Conservation (phyloP, 2,329 filamentous ascomycete species). For the Penicillium freii region DNA sequence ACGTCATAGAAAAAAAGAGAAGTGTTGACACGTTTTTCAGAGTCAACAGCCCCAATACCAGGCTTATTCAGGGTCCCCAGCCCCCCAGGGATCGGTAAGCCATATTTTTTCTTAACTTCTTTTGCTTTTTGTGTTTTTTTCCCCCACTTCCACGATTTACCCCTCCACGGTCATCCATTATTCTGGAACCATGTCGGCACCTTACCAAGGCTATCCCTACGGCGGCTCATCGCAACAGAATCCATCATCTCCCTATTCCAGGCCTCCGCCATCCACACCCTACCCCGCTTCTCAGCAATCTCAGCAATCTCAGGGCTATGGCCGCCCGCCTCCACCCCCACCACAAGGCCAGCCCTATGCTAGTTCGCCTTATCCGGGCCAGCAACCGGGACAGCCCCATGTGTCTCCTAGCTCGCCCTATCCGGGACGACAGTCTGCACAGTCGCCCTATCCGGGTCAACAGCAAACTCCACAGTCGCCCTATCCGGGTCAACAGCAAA, state of each 20-base stretch:
- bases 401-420: conserved; percentile 29
- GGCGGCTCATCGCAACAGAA: conserved; percentile 34
- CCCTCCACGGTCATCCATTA: conserved; percentile 9
- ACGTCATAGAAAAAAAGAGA: conserved; percentile 22
- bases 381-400: conserved; percentile 9
- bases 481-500: conserved; percentile 10
- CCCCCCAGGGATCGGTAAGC: conserved; percentile 40
- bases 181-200: conserved; percentile 34
- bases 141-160: conserved; percentile 12
- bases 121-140: conserved; percentile 12
- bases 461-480: conserved; percentile 14
- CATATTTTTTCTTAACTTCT: conserved; percentile 13
- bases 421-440: conserved; percentile 6
- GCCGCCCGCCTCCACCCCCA: conserved; percentile 43
- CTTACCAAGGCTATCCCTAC: conserved; percentile 39
- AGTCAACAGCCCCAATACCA: conserved; percentile 52
- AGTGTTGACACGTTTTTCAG: not conserved
- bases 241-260: conserved; percentile 32
- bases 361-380: conserved; percentile 28
- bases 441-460: conserved; percentile 31
- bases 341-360: conserved; percentile 38
- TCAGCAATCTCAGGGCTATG: conserved; percentile 35
- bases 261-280: conserved; percentile 28
- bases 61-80: conserved; percentile 50
- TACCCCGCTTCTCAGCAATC: conserved; percentile 22